phyloP scores from a whole-genome alignment of 2,329 filamentous ascomycete genomes.

The Trichoderma oligosporum region DNA sequence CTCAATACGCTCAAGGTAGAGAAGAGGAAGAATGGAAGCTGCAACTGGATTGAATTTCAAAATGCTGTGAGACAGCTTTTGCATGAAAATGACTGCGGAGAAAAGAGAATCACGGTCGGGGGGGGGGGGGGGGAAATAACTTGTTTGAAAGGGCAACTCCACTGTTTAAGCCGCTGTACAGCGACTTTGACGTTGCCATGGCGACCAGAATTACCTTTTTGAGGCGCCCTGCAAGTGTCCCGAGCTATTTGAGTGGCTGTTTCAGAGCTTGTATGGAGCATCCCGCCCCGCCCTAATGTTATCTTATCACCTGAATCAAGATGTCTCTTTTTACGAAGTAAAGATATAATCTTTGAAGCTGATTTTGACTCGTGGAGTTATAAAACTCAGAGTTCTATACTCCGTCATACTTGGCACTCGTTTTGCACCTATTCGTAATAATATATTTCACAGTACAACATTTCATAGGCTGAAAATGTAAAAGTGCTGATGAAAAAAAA shows the following conservation, averaged over 20 bases:
- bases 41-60: background rate
- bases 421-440: too few species aligned
- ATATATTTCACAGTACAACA: too few species aligned
- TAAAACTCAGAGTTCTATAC: too few species aligned
- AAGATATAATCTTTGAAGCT: too few species aligned
- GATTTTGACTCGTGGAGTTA: too few species aligned
- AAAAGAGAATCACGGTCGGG: background rate
- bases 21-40: background rate
- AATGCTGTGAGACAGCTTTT: conserved; percentile 16
- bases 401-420: too few species aligned
- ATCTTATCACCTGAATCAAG: background rate
- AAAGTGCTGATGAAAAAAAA: too few species aligned
- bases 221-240: conserved; percentile 3
- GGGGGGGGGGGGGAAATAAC: too few species aligned
- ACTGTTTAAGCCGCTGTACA: conserved; percentile 6
- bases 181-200: conserved; percentile 4
- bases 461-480: too few species aligned
- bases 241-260: conserved; percentile 5
- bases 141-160: background rate
- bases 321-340: too few species aligned
- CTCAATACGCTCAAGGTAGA: background rate
- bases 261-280: conserved; percentile 2
- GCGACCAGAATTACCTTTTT: conserved; percentile 3
- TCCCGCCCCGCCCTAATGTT: background rate
- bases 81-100: background rate